Evolutionary conservation across 140 eudicot species (phyloP).

Genomic region (Stevia rebaudiana): DNA sequence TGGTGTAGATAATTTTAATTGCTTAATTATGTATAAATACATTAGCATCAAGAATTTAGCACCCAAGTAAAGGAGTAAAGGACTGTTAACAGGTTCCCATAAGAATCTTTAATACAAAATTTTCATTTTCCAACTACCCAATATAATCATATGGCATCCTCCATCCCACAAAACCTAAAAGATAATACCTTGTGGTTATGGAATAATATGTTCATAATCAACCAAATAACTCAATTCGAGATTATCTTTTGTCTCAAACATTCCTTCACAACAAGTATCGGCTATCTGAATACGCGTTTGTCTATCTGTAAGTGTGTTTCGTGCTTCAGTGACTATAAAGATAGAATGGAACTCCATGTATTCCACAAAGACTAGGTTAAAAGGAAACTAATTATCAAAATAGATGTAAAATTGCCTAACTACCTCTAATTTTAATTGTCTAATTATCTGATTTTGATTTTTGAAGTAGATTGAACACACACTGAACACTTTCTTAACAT

Average conservation of each 20-base stretch:
- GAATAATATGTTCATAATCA: background rate
- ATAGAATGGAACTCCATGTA: background rate
- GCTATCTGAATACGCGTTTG: background rate
- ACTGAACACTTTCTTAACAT: background rate
- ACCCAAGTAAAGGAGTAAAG: background rate
- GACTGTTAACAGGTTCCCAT: background rate
- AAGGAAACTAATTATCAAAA: background rate
- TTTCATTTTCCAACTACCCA: background rate
- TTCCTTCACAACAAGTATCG: background rate
- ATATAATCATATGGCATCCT: background rate
- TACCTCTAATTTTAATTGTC: background rate
- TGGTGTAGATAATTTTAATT: background rate
- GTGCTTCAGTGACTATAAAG: background rate
- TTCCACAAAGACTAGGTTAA: background rate
- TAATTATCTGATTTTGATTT: background rate
- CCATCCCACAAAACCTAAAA: background rate
- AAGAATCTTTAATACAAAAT: background rate
- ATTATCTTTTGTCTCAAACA: background rate
- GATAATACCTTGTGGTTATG: background rate
- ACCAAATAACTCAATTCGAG: background rate
- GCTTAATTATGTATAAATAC: background rate
- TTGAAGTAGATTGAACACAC: background rate
- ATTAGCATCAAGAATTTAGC: background rate
- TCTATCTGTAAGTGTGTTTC: background rate
- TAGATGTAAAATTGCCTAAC: background rate